phyloP scores from a whole-genome alignment of 805 yeast species.

The Clavispora asparagi region DNA sequence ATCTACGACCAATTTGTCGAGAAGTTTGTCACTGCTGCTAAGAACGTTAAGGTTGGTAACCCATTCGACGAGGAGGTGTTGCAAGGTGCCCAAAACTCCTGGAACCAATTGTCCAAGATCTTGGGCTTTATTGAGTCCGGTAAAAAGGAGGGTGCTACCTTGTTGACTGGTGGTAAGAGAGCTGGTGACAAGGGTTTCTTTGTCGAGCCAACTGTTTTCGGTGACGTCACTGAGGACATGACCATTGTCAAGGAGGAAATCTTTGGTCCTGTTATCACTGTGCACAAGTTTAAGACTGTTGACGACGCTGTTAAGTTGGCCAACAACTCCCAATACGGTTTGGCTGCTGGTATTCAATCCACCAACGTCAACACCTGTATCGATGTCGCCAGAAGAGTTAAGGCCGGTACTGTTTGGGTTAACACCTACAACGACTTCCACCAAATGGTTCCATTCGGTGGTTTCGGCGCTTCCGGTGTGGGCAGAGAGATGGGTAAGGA shows the following conservation, averaged over 20 bases:
- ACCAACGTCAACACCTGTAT: constrained; percentile 67
- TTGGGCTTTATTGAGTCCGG: constrained; percentile 74
- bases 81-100: constrained; percentile 93
- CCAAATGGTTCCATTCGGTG: constrained; percentile 87
- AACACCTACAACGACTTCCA: constrained; percentile 89
- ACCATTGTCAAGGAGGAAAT: constrained; percentile 82
- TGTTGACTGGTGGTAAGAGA: constrained; percentile 71
- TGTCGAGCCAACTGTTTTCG: constrained; percentile 78
- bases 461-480: constrained; percentile 82
- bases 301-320: constrained; percentile 79
- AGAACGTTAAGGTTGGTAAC: constrained; percentile 60
- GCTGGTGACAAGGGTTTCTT: constrained; percentile 55
- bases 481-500: constrained; percentile 93
- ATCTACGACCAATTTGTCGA: constrained; percentile 72
- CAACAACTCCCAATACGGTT: constrained; percentile 78
- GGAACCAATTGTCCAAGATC: constrained; percentile 72
- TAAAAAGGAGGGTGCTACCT: constrained; percentile 75
- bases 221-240: constrained; percentile 71
- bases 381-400: constrained; percentile 65
- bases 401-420: constrained; percentile 89
- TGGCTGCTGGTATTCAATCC: constrained; percentile 90
- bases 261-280: constrained; percentile 89
- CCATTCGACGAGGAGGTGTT: constrained; percentile 73
- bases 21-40: constrained; percentile 55
- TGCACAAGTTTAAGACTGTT: constrained; percentile 72